A percentile compares a stretch with the other conserved stretches of the same genome.
Evolutionary conservation across 140 eudicot genomes (phyloP).

Genomic region (Anethum foeniculum): DNA sequence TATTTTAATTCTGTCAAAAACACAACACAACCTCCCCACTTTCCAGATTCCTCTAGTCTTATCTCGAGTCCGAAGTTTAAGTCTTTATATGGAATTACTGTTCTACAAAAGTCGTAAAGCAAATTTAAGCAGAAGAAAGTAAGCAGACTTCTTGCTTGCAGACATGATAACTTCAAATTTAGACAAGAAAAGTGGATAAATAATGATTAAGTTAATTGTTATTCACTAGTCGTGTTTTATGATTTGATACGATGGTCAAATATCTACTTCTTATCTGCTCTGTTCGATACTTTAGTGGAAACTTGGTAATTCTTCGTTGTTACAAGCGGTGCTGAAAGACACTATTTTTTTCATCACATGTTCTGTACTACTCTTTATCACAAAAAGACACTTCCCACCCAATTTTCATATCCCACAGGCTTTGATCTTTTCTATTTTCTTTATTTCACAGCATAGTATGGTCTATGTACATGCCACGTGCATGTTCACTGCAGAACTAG

Average conservation of each 20-base stretch:
- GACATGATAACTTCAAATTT: too few relatives aligned
- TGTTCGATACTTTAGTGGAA: not conserved
- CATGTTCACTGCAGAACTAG: not conserved
- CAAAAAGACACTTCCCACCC: not conserved
- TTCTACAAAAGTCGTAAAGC: not conserved
- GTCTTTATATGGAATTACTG: not conserved
- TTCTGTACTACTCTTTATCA: not conserved
- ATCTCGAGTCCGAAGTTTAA: not conserved
- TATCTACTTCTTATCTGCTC: not conserved
- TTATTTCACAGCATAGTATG: not conserved
- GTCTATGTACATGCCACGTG: not conserved
- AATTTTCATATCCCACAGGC: not conserved
- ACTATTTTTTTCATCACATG: not conserved
- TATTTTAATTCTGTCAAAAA: not conserved
- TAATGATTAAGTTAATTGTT: not conserved
- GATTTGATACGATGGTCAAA: not conserved
- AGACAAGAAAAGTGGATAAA: not conserved
- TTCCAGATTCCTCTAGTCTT: not conserved
- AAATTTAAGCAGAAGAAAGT: not conserved
- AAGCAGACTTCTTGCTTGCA: too few relatives aligned
- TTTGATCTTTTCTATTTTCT: not conserved
- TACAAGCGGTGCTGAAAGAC: not conserved
- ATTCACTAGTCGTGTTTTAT: not conserved
- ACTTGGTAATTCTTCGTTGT: not conserved
- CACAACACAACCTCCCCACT: slow-evolving; percentile 1